Base-by-base conservation (phyloP, 306 rosid species). In the Quercus bicolor region DNA sequence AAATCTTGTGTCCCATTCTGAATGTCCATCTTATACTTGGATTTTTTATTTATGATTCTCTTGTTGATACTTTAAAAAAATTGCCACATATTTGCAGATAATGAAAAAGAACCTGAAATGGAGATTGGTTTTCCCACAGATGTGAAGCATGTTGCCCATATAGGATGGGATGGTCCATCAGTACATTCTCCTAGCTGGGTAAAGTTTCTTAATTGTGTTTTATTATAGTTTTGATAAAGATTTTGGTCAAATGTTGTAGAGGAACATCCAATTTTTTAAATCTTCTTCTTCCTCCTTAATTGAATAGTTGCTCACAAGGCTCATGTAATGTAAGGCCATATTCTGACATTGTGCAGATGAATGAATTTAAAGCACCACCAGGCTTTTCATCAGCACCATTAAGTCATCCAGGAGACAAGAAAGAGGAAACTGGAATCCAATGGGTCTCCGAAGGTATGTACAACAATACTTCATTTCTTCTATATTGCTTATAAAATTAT, bases 91-190 rank as follows among this genome's bases (percentile, higher is more conserved):
- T 81, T 59, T 43, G 87, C 89, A 96, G 96, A 96, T 5, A 82
- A 73, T 76, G 95, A 93, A 23, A 89, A 91, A 78, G 93, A 90
- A 34, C 80, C 73, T 83, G 98, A 90, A 43, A 90, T 96, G 86
- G 71, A 96, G 85, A 96, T 96, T 33, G 96, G 99, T 37, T 24
- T 15, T 54, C 99, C 99, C 62, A 96, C 99, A 28, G 96, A 96
- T 81, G 99, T 96, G 68, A 96, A 89, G 87, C 99, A 96, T 88
- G 96, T 93, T 70, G 98, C 96, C 37, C 97, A 96, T 64, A 89
- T 96, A 18, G 99, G 99, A 70, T 88, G 86, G 87, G 97, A 93
- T 73, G 96, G 97, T 75, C 93, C 91, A 5, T 77, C 94, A n/a
- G 96, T 91, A 40, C 90, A 75, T 86, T 69, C 90, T 79, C 96